Percentiles rank a stretch among this genome's conserved stretches.
These are phyloP conservation scores for Cornus controversa DNA, from an alignment of 148 eudicot species.

Conservation along the genomic window DNA sequence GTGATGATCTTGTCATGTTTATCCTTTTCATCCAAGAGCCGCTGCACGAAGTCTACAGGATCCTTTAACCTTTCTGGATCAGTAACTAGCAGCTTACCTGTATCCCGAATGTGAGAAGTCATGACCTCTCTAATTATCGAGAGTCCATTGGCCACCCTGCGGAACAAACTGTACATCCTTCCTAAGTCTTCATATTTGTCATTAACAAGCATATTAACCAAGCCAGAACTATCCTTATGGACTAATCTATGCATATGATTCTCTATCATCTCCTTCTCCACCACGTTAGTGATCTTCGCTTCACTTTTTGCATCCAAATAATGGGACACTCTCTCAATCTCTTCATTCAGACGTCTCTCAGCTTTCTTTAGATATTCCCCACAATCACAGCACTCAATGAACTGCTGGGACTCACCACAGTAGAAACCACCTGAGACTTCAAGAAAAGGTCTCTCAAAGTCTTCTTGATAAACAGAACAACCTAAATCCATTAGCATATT, in stretches of 20 bases:
- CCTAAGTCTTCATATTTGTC: slow-evolving; percentile 66
- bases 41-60: slow-evolving; percentile 73
- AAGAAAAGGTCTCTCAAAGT: slow-evolving; percentile 69
- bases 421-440: slow-evolving; percentile 69
- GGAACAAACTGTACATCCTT: slow-evolving; percentile 62
- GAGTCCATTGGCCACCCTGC: slow-evolving; percentile 54
- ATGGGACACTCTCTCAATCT: slow-evolving; percentile 75
- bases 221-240: slow-evolving; percentile 77
- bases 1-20: slow-evolving; percentile 61
- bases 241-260: slow-evolving; percentile 66
- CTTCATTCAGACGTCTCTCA: slow-evolving; percentile 68
- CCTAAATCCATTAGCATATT: slow-evolving; percentile 69
- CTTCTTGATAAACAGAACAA: slow-evolving; percentile 60
- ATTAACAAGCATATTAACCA: slow-evolving; percentile 64
- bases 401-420: slow-evolving; percentile 60
- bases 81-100: slow-evolving; percentile 70
- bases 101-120: slow-evolving; percentile 62
- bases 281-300: slow-evolving; percentile 55
- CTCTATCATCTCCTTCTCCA: slow-evolving; percentile 70
- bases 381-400: slow-evolving; percentile 72
- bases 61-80: slow-evolving; percentile 75
- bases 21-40: slow-evolving; percentile 69
- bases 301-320: slow-evolving; percentile 65
- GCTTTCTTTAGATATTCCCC: slow-evolving; percentile 70
- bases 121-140: slow-evolving; percentile 57